Base-by-base conservation (phyloP, 23 red algal species). In the Gracilariopsis chorda region DNA sequence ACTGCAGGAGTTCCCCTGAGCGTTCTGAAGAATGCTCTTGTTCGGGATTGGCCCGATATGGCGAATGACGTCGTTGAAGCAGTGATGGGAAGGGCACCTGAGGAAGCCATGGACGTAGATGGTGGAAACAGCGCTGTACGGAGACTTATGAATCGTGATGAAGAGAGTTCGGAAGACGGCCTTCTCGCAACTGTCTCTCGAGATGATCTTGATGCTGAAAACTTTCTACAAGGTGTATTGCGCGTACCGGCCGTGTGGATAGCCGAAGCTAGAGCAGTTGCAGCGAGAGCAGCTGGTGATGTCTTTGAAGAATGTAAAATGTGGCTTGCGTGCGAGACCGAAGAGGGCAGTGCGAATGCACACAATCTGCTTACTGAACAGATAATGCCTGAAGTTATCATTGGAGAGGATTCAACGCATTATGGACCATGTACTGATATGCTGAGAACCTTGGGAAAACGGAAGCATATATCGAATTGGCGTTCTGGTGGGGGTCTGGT, bases 311-410 rank as follows among this genome's bases (percentile, higher is more conserved):
- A 90, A 33, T 90, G 86, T 67, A 48, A 90, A 68, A 37, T 52
- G 39, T 90, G 86, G 86, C 29, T 90, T 1, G 20, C 42, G 20
- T 62, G 57, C 49, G 47, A 51, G 19, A 79, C 68, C 13, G 86
- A 77, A 25, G 21, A 63, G 33, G 86, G 86, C 17, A 53, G 45
- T 4, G 69, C 55, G 16, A 45, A 39, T n/a, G 68, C 70, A 12
- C 86, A 90, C 23, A 28, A 25, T 42, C 36, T 79, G 41, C 70
- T 90, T 28, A 78, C 72, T 16, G 52, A 78, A 41, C 51, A 17
- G 28, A 53, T 90, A 16, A 47, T 90, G 67, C 86, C 86, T 5
- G 70, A 78, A 17, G 70, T 68, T 32, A 77, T 90, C 34, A 56
- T 68, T 3, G 39, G 56, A 56, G 51, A 77, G 41, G 71, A 90